Evolutionary conservation across 2,329 filamentous ascomycete species (phyloP), one percentile per base, ranked within the genome.

Genomic region (Ophiostoma angusticollis): DNA sequence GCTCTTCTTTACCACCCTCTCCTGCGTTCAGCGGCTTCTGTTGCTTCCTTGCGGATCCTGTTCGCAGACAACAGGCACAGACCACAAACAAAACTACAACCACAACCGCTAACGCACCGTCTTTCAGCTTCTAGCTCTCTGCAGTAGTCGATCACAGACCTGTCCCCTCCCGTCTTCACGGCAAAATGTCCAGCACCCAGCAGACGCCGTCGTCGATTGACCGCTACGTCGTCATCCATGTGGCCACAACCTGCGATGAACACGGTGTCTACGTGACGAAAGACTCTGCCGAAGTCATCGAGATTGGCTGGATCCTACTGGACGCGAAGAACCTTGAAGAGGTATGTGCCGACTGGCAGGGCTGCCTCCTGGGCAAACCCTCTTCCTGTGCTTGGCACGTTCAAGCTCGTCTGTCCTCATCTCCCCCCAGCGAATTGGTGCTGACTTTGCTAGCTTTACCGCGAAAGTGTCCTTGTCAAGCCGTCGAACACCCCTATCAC

Each of bases 181-280:
- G 27, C 36, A 47, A 41, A 44, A 69, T 69, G 60, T 43, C 47
- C 2, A 63, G 64, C 40, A 60, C 59, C 45, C 62, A 64, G 45
- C 64, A 66, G 51, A 56, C 58, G 58, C 68, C 67, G 36, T 71
- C 78, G 52, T 81, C 81, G 64, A 75, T 94, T 63, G 91, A 98
- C 67, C 84, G 89, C 61, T 98, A 94, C 65, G 82, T 95, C 50
- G 84, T 98, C 56, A 94, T 96, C 60, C 91, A 98, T 63, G 89
- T 96, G 56, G 91, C 91, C 48, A 98, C 91, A 25, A 98, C 91
- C 51, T 98, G 91, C 65, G 91, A 98, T 62, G 91, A 98, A 62
- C 91, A 98, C 64, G 91, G 91, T 47, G 91, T 98, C 49, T 98
- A 98, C 62, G 91, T 98, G 43, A 98, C 91, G 44, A 96, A 96